Base-by-base conservation (phyloP, 1,284 basidiomycete genomes). In the Caloboletus firmus region DNA sequence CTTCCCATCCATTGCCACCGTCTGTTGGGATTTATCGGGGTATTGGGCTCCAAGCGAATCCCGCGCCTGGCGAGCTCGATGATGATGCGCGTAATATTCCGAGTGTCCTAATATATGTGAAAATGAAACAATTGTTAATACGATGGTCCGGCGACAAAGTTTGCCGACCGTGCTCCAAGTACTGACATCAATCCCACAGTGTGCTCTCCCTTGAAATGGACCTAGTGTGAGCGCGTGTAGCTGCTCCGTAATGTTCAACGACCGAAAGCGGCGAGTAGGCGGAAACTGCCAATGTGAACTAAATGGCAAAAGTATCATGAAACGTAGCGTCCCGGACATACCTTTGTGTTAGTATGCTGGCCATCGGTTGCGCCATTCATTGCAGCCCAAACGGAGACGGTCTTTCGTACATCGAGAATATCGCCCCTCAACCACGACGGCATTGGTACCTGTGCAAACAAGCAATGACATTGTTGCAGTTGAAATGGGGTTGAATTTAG, bases 181-280 rank as follows among this genome's bases (percentile, higher is more conserved):
- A 84, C 89, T 77, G 62, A 93, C 92, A 70, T 93, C 91, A 40
- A 95, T 88, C 20, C 94, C 94, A 63, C 85, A 87, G 71, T 97
- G 94, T 57, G 85, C 80, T 61, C 90, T 81, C 15, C 94, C 94
- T 68, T 87, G 74, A 65, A 97, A 97, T 2, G 78, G 73, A 22
- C 77, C 73, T 42, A 89, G 72, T 18, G 76, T 79, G 34, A 90
- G 79, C 28, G 76, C 75, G 49, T 76, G 77, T 45, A 89, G 74
- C 64, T 89, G 87, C 31, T 77, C 76, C 50, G 81, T 65, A 51
- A 91, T 86, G 60, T 88, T 89, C 47, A 88, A 69, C 22, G 80
- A 72, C 58, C 61, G 62, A 65, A 67, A 55, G 61, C 59, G 55
- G 53, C 53, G 56, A 52, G 50, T 41, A 28, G 50, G 45, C 17